Evolutionary conservation across 768 basidiomycete species (phyloP), one percentile per base, ranked within the genome.

Genomic region (Fibroporia radiculosa): DNA sequence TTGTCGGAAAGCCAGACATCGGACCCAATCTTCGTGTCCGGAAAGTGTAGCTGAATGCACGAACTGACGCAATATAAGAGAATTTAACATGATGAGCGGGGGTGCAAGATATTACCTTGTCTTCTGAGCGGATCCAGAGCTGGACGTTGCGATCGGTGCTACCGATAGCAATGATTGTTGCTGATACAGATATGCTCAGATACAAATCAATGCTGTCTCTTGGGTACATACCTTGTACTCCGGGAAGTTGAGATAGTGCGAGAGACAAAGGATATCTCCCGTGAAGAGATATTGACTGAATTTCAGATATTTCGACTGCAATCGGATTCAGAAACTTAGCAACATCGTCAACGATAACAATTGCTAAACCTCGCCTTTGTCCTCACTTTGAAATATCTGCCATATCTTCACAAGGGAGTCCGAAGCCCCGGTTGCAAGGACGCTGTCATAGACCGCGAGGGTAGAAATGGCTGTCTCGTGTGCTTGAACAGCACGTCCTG

Each of bases 21-120:
- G 80, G 43, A 98, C 74, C 96, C 96, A 99, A 56, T 99, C 95
- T 70, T 96, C 89, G 57, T 99, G 96, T 2, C 96, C 96, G 11
- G 76, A 66, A 38, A 89, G 68, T 0, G 68, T 64, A 3, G 77
- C 75, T 16, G 79, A 75, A 43, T 65, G 70, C 12, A 80, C 68
- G 58, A 82, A 85, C 84, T 83, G 23, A 11, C 7, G 13, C 28
- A 42, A 26, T 26, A 16, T 11, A 18, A 35, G 7, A 31, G 29
- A 8, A 31, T 31, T 31, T n/a, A 6, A 26, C 6, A 23, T 19
- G 39, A 25, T 40, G 25, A 6, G 22, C 34, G 13, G 16, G 16
- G 34, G 8, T 35, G 34, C 20, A 35, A 50, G 37, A 6, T 8
- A 59, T 22, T 57, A 84, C 83, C 39, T 58, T 56, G 36, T 67